Evolutionary conservation across 345 rosid species (phyloP).

Genomic region (Pistacia atlantica): DNA sequence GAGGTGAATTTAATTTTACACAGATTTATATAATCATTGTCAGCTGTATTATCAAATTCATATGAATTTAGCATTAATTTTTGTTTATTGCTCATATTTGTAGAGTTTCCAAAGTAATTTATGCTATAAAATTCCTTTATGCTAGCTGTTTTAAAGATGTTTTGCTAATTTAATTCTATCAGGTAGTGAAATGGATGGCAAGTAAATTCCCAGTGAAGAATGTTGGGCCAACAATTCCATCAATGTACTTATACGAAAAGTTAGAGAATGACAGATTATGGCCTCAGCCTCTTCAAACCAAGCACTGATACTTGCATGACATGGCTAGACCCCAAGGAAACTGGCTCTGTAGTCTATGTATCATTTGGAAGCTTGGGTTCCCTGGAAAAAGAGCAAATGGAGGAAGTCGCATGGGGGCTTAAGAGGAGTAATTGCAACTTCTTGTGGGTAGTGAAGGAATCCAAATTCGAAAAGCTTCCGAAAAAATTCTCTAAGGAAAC

Average conservation of each 20-base stretch:
- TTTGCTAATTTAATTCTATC: too few relatives aligned
- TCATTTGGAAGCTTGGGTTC: slow-evolving; percentile 63
- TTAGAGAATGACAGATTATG: slow-evolving; percentile 35
- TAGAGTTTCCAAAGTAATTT: too few relatives aligned
- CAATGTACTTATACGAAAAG: slow-evolving; percentile 36
- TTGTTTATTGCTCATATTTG: too few relatives aligned
- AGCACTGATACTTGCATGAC: slow-evolving; percentile 30
- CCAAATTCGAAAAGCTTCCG: slow-evolving; percentile 47
- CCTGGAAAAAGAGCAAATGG: slow-evolving; percentile 49
- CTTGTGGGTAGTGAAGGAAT: slow-evolving; percentile 62
- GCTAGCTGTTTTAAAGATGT: too few relatives aligned
- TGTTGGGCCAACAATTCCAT: slow-evolving; percentile 42
- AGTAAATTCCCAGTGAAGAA: slow-evolving; percentile 21
- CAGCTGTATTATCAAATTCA: too few relatives aligned
- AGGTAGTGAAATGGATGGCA: slow-evolving; percentile 34
- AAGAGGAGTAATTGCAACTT: slow-evolving; percentile 32
- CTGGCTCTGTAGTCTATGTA: slow-evolving; percentile 48
- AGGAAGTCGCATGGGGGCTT: slow-evolving; percentile 48
- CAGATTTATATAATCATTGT: too few relatives aligned
- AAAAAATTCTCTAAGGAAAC: slow-evolving; percentile 29
- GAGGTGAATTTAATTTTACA: too few relatives aligned
- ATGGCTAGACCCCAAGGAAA: slow-evolving; percentile 46
- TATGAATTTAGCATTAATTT: too few relatives aligned
- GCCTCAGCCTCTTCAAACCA: slow-evolving; percentile 33
- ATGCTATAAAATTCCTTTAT: too few relatives aligned